Evolutionary conservation across 2,329 filamentous ascomycete species (phyloP).

Genomic region (Fusarium drepaniforme): DNA sequence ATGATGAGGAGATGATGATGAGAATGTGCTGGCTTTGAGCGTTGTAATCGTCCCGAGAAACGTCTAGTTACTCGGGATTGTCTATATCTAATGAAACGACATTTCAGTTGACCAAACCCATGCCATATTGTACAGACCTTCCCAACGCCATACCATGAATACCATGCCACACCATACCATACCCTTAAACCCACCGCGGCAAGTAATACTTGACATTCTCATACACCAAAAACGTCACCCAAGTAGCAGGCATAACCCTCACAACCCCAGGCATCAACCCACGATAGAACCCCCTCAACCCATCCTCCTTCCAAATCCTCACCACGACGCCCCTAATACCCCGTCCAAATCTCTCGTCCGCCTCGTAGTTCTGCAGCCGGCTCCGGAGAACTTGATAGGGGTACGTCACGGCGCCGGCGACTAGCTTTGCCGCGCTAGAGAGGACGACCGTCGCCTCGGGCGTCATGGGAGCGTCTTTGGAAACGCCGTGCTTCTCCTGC

Average conservation of each 20-base stretch:
- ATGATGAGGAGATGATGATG: not conserved
- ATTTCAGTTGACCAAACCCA: not conserved
- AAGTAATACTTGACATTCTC: conserved; percentile 89
- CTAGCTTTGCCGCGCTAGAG: conserved; percentile 84
- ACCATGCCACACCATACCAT: not conserved
- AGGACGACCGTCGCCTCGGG: conserved; percentile 85
- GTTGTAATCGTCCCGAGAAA: not conserved
- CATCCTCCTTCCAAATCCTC: conserved; percentile 84
- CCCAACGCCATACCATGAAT: conserved; percentile 5
- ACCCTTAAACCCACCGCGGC: conserved; percentile 54
- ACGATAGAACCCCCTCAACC: conserved; percentile 88
- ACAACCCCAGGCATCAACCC: conserved; percentile 91
- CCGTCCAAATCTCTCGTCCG: conserved; percentile 78
- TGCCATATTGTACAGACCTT: not conserved
- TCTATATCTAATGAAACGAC: conserved; percentile 13
- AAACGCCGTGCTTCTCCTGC: conserved; percentile 28
- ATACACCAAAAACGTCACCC: conserved; percentile 97
- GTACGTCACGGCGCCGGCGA: conserved; percentile 91
- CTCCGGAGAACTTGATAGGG: conserved; percentile 94
- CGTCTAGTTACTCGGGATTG: not conserved
- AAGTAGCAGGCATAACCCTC: conserved; percentile 92
- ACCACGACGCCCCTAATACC: conserved; percentile 77
- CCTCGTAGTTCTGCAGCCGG: conserved; percentile 89
- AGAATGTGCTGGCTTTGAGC: not conserved
- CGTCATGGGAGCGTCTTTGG: conserved; percentile 57